Evolutionary conservation across 768 basidiomycete species (phyloP).

Genomic region (Tricholomella constricta): DNA sequence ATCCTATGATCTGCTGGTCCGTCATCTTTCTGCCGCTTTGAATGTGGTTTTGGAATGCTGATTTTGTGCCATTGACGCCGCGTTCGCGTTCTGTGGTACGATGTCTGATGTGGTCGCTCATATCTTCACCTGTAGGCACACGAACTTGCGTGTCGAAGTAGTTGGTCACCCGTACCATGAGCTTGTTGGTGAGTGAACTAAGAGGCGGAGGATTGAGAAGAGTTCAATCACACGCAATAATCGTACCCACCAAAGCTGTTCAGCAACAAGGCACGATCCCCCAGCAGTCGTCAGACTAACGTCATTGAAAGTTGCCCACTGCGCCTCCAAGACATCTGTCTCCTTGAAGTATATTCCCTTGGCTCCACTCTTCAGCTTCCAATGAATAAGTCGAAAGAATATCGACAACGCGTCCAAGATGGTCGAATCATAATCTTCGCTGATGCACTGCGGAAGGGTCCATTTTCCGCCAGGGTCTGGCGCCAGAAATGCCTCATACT

Average conservation of each 20-base stretch:
- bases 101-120: conserved; percentile 23
- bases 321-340: conserved; percentile 95
- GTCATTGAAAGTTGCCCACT: conserved; percentile 94
- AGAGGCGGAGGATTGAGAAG: background rate
- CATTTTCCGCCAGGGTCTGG: conserved; percentile 88
- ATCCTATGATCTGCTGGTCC: conserved; percentile 77
- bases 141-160: conserved; percentile 95
- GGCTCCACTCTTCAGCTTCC: conserved; percentile 91
- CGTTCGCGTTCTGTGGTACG: conserved; percentile 18
- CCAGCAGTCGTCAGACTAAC: conserved; percentile 86
- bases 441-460: conserved; percentile 86
- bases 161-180: conserved; percentile 90
- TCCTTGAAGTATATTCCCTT: conserved; percentile 97
- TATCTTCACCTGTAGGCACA: conserved; percentile 55
- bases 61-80: conserved; percentile 24
- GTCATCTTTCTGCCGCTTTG: conserved; percentile 60
- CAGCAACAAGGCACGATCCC: conserved; percentile 89
- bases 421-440: conserved; percentile 86
- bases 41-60: conserved; percentile 35
- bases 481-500: conserved; percentile 88
- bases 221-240: background rate
- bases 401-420: conserved; percentile 84
- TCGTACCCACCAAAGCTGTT: conserved; percentile 83
- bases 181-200: conserved; percentile 89
- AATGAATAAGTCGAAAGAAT: conserved; percentile 93